Evolutionary conservation across 495 filamentous ascomycete species (phyloP).

Genomic region (Penicillium longicatenatum): DNA sequence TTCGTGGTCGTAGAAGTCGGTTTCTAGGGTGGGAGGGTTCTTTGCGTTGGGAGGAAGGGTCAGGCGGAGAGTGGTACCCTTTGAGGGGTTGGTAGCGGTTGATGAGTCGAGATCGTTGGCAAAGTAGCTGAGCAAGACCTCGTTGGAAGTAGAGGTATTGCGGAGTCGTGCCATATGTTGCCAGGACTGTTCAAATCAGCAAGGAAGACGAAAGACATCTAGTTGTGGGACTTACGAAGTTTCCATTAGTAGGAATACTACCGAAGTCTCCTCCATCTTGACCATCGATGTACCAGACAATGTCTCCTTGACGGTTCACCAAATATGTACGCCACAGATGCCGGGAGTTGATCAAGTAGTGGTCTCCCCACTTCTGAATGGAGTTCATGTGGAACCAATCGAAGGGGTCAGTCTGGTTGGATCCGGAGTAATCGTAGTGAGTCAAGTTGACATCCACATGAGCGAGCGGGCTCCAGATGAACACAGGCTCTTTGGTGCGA

Average conservation of each 20-base stretch:
- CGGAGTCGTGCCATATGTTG: conserved; percentile 14
- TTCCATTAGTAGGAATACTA: conserved; percentile 18
- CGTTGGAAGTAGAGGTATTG: conserved; percentile 9
- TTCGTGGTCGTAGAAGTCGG: conserved; percentile 19
- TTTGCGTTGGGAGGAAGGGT: conserved; percentile 19
- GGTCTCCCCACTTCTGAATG: conserved; percentile 27
- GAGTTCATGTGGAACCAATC: conserved; percentile 47
- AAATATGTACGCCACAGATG: conserved; percentile 29
- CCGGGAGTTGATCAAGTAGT: conserved; percentile 38
- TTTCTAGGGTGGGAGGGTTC: conserved; percentile 13
- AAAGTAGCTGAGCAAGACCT: conserved; percentile 19
- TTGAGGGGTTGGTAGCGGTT: conserved; percentile 5
- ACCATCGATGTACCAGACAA: conserved; percentile 36
- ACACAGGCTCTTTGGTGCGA: conserved; percentile 32
- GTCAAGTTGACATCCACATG: conserved; percentile 9
- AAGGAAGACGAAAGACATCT: not conserved
- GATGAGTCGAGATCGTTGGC: conserved; percentile 19
- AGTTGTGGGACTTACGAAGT: conserved; percentile 2
- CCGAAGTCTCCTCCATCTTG: conserved; percentile 37
- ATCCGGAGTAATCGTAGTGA: not conserved
- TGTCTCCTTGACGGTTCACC: conserved; percentile 22
- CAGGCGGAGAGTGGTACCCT: conserved; percentile 19
- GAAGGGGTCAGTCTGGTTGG: conserved; percentile 24
- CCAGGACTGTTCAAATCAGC: conserved; percentile 10
- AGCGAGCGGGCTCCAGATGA: conserved; percentile 30